A percentile compares a stretch with the other conserved stretches of the same genome.
Conservation (phyloP, 2,329 filamentous ascomycete genomes). For the Epichloe uncinata region DNA sequence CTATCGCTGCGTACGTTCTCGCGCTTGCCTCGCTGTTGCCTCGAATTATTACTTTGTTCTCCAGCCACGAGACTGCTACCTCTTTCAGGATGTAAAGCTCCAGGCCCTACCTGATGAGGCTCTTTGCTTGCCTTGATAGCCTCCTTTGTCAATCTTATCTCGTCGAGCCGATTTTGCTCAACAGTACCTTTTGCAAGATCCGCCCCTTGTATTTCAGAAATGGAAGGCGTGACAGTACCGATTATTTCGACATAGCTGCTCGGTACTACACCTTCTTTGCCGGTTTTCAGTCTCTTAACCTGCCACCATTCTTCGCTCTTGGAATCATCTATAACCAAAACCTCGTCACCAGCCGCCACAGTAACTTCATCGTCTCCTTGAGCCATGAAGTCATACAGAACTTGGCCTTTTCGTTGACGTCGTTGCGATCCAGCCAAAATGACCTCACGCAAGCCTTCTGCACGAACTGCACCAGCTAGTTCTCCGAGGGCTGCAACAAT, state of each 20-base stretch:
- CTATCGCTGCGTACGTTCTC: conserved; percentile 50
- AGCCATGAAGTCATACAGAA: conserved; percentile 93
- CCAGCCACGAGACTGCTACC: conserved; percentile 62
- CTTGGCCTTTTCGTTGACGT: conserved; percentile 65
- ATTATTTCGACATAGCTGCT: conserved; percentile 91
- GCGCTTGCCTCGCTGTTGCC: conserved; percentile 57
- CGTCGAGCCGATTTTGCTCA: conserved; percentile 66
- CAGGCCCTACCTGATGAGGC: conserved; percentile 56
- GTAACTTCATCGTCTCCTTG: conserved; percentile 95
- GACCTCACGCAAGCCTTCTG: conserved; percentile 75
- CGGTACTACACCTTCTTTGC: conserved; percentile 89
- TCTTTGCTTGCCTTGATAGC: conserved; percentile 52
- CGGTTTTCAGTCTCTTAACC: conserved; percentile 78
- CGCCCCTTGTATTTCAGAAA: conserved; percentile 32
- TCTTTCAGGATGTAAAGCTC: conserved; percentile 62
- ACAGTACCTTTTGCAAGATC: conserved; percentile 48
- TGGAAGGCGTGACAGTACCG: conserved; percentile 44
- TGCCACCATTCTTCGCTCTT: conserved; percentile 99
- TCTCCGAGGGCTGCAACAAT: conserved; percentile 83
- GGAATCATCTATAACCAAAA: conserved; percentile 74
- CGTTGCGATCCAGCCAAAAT: conserved; percentile 63
- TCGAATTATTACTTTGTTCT: conserved; percentile 53
- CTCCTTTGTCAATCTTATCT: conserved; percentile 72
- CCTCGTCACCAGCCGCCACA: conserved; percentile 79
- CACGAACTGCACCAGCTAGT: conserved; percentile 70